These are phyloP conservation scores for Beauveria sp. DNA, from an alignment of 2,329 filamentous ascomycete species.

Conservation along the genomic window DNA sequence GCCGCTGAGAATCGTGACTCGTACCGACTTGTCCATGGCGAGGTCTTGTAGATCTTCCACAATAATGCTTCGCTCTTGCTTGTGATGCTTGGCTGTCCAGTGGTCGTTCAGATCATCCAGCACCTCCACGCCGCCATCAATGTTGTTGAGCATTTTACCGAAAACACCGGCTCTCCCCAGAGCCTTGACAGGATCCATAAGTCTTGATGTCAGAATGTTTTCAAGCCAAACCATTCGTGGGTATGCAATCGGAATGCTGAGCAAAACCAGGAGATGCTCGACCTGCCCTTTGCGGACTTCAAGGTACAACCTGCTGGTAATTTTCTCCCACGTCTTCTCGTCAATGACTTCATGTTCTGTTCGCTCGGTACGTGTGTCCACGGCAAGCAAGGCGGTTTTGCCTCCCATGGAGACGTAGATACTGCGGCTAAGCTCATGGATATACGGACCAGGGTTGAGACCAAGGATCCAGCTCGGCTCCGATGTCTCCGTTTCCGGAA, in stretches of 20 bases:
- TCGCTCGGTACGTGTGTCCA: conserved; percentile 88
- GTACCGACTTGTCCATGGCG: conserved; percentile 84
- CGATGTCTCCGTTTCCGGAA: conserved; percentile 68
- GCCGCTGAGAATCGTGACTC: conserved; percentile 85
- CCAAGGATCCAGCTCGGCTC: conserved; percentile 93
- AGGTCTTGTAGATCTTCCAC: conserved; percentile 90
- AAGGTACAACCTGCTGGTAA: conserved; percentile 77
- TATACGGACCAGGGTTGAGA: conserved; percentile 75
- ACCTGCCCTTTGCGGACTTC: conserved; percentile 80
- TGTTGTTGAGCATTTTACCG: conserved; percentile 74
- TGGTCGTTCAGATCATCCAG: conserved; percentile 91
- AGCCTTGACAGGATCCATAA: conserved; percentile 85
- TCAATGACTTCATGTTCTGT: conserved; percentile 74
- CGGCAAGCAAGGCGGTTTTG: conserved; percentile 71
- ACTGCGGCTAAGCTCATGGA: conserved; percentile 76
- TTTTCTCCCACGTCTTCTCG: conserved; percentile 73
- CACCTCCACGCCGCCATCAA: conserved; percentile 87
- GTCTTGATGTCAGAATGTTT: conserved; percentile 71
- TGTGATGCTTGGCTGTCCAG: conserved; percentile 95
- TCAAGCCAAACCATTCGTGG: conserved; percentile 66
- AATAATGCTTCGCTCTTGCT: conserved; percentile 77
- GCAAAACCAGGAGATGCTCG: conserved; percentile 80
- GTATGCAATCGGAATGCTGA: conserved; percentile 79
- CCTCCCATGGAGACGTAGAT: conserved; percentile 78
- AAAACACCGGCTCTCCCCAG: conserved; percentile 75